These are phyloP conservation scores for Irpex rosettiformis DNA, from an alignment of 1,284 basidiomycete genomes.

Conservation along the genomic window DNA sequence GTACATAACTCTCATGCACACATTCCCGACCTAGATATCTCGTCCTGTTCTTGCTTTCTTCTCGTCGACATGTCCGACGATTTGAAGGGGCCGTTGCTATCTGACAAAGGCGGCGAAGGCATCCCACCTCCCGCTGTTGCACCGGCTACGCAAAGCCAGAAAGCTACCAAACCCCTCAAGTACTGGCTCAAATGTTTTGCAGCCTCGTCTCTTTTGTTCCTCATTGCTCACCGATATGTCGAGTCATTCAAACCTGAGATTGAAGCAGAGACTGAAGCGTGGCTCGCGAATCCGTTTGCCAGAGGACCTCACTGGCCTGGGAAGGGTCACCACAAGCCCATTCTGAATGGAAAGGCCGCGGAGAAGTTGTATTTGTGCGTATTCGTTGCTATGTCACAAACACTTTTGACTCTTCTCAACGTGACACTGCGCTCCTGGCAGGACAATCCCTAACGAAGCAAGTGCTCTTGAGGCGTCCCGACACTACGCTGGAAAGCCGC, in stretches of 20 bases:
- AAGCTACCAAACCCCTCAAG: background rate
- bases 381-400: constrained; percentile 21
- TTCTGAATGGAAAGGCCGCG: constrained; percentile 22
- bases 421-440: constrained; percentile 21
- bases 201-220: constrained; percentile 10
- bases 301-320: constrained; percentile 8
- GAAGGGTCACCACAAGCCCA: constrained; percentile 8
- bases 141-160: background rate
- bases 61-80: constrained; percentile 8
- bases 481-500: constrained; percentile 62
- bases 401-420: background rate
- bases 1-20: background rate
- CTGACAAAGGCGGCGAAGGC: constrained; percentile 11
- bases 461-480: constrained; percentile 57
- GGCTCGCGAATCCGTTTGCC: constrained; percentile 20
- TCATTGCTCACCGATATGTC: constrained; percentile 11
- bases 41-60: background rate
- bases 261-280: constrained; percentile 19
- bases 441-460: constrained; percentile 51
- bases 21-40: constrained; percentile 4
- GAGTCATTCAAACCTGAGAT: constrained; percentile 15
- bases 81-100: constrained; percentile 3
- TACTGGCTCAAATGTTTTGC: constrained; percentile 12
- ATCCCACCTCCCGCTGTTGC: constrained; percentile 15
- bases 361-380: constrained; percentile 26